Evolutionary conservation across 2,329 filamentous ascomycete species (phyloP), one percentile per base, ranked within the genome.

Genomic region (Stemphylium vesicarium): DNA sequence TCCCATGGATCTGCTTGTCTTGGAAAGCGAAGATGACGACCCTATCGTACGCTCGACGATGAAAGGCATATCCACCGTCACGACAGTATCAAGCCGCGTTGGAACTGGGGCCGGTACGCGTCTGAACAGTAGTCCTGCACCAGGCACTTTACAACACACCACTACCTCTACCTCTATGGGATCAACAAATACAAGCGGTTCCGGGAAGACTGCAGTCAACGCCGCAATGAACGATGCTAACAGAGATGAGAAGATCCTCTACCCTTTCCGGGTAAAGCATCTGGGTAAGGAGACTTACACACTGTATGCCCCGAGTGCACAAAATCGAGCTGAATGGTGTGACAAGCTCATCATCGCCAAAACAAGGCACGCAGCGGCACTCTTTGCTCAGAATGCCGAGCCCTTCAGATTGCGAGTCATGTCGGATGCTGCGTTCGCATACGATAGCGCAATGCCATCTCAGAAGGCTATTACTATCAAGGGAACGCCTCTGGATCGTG

Each of bases 181-280:
- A 16, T 78, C 77, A 4, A 66, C 76, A 15, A 76, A 77, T 32
- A 78, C 79, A 3, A 79, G 86, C 7, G 80, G 78, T 26, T 87
- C 87, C 2, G 75, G 75, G 13, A 81, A 80, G 47, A 80, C 78
- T 1, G 71, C 83, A 41, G 78, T 80, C 11, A 75, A 79, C 6
- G 75, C 72, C 10, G 81, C 79, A 1, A 76, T 78, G 2, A 71
- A 84, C 15, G 85, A 87, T 4, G 69, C 69, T 31, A 78, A 82
- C 24, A 89, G 86, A 59, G 91, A 96, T 62, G 88, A 91, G 24
- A 81, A 81, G 70, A 90, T 95, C 40, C 78, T 99, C 65, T 99
- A 93, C 72, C 95, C 96, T 0, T 99, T 99, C 85, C 88, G 88
- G 63, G 86, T 99, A 72, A 97, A 97, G 78, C 95, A 99, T 78